phyloP scores from a whole-genome alignment of 1,284 basidiomycete genomes.

The Gymnopus androsaceus region DNA sequence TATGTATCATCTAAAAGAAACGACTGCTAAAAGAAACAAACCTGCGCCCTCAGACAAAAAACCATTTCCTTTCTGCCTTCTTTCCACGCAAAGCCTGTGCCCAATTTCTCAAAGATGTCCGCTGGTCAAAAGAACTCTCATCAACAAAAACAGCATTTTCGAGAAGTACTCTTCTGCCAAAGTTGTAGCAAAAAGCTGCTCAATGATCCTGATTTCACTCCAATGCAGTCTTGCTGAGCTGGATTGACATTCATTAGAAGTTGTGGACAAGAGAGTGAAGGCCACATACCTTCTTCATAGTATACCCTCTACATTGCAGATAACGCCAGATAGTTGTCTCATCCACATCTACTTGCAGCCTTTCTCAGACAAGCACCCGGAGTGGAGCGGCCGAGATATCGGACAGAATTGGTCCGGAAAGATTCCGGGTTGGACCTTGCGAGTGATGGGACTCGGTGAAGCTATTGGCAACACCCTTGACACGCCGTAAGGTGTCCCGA shows the following conservation, averaged over 20 bases:
- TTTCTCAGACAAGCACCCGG: neutral
- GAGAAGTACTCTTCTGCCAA: slow-evolving; percentile 9
- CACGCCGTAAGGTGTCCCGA: too few relatives aligned
- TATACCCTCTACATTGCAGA: slow-evolving; percentile 18
- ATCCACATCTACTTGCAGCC: neutral
- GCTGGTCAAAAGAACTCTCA: slow-evolving; percentile 19
- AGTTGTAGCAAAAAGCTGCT: neutral
- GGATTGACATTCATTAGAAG: neutral
- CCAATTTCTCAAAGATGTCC: slow-evolving; percentile 17
- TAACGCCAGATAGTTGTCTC: slow-evolving; percentile 17
- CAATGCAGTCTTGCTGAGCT: slow-evolving; percentile 11
- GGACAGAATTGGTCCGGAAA: too few relatives aligned
- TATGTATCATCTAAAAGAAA: too few relatives aligned
- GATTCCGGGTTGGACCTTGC: too few relatives aligned
- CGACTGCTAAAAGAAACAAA: slow-evolving; percentile 16
- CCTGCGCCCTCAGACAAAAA: slow-evolving; percentile 29
- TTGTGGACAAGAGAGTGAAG: neutral
- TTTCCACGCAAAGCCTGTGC: slow-evolving; percentile 26
- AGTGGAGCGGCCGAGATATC: too few relatives aligned
- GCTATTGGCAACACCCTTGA: too few relatives aligned
- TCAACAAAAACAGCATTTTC: slow-evolving; percentile 20
- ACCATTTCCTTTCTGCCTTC: slow-evolving; percentile 19
- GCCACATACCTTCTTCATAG: slow-evolving; percentile 21
- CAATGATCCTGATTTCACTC: slow-evolving; percentile 9
- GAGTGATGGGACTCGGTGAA: too few relatives aligned